Base-by-base conservation (phyloP, 2,329 filamentous ascomycete species). In the Xylaria sp. region DNA sequence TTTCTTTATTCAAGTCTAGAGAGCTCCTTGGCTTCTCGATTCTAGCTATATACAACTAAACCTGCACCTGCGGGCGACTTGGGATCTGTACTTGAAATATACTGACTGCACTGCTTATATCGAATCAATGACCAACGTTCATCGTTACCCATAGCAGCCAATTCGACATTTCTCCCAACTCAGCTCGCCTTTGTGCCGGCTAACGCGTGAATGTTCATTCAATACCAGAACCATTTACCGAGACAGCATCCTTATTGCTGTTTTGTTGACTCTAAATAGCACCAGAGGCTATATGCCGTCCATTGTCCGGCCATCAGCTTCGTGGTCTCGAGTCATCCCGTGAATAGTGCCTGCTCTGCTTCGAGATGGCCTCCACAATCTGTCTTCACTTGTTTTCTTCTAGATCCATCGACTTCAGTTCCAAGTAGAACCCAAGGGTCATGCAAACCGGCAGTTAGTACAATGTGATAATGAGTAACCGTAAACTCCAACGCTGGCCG, bases 401-500 rank as follows among this genome's bases (percentile, higher is more conserved):
- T 37, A 35, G 25, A 60, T 55, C 54, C 57, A 37, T 59, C 51
- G 23, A 63, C 32, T 62, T 51, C 58, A 59, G 53, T n/a, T 65
- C 57, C 40, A 60, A 18, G 13, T 51, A 40, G 40, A 21, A 29
- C 60, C 48, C 18, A 55, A 61, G 48, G 13, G 25, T 37, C 29
- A 23, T 51, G 27, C 42, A 54, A 62, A 50, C 60, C 44, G 32
- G 37, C 16, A 35, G 32, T 50, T 53, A 25, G 51, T 67, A 59
- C 35, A 60, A 64, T 53, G 57, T 55, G 42, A 69, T 65, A 62
- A 60, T 58, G 47, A 63, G 27, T 50, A 65, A 57, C 69, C 69
- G 32, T 68, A 16, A 76, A 76, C 75, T 74, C 75, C 74, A 53
- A 68, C 73, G 72, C 73, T 75, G 47, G 63, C 70, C 65, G 66